phyloP scores from a whole-genome alignment of 192 early-diverging fungal genomes.

The Backusella macrospora region DNA sequence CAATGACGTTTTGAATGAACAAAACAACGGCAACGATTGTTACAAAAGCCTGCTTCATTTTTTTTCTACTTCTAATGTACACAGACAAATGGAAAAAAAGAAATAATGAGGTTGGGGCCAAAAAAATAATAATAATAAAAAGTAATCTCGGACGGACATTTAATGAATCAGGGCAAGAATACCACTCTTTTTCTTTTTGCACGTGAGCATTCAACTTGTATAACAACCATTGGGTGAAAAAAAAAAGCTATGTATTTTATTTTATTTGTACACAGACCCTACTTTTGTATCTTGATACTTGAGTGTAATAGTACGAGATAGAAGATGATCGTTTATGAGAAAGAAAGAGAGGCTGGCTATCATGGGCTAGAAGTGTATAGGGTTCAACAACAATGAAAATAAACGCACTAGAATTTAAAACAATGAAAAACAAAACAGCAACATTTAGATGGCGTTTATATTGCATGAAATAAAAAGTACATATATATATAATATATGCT shows the following conservation, averaged over 20 bases:
- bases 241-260: neutral
- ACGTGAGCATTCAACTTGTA: constrained; percentile 3
- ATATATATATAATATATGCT: no score
- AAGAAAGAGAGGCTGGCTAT: no score
- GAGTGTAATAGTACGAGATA: neutral
- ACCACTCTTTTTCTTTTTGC: neutral
- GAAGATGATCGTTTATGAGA: no score
- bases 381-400: no score
- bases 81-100: neutral
- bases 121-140: neutral
- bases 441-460: no score
- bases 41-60: constrained; percentile 2
- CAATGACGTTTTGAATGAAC: constrained; percentile 10
- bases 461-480: no score
- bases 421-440: no score
- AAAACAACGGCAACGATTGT: constrained; percentile 1
- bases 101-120: neutral
- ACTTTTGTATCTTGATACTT: neutral
- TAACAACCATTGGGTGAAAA: neutral
- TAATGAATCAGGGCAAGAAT: neutral
- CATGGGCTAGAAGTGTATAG: no score
- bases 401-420: no score
- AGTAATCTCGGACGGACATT: constrained; percentile 4
- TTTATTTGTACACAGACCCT: neutral
- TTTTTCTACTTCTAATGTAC: neutral